Conservation (phyloP, 1,284 basidiomycete species). For the Boletellus deceptivus region DNA sequence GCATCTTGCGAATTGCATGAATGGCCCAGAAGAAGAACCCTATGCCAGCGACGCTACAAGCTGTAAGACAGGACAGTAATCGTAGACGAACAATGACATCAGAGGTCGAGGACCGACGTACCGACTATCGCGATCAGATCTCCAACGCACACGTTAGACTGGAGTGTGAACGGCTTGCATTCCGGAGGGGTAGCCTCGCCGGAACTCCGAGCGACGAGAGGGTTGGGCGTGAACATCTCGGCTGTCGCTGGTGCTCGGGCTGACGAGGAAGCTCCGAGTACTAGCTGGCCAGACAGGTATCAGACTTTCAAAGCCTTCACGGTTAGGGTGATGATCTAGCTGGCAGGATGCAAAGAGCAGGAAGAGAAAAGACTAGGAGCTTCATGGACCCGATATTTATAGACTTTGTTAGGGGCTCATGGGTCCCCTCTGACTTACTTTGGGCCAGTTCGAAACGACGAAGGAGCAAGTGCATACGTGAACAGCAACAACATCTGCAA, state of each 20-base stretch:
- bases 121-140: conserved; percentile 25
- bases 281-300: neutral
- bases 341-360: neutral
- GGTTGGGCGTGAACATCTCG: conserved; percentile 6
- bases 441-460: no score
- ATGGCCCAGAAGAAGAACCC: conserved; percentile 22
- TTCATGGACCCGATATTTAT: neutral
- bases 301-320: neutral
- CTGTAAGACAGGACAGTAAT: conserved; percentile 1
- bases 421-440: neutral
- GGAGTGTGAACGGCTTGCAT: conserved; percentile 14
- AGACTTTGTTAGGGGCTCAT: neutral
- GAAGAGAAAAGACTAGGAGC: conserved; percentile 6
- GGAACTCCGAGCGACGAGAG: neutral
- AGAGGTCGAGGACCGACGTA: neutral
- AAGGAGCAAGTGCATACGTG: no score
- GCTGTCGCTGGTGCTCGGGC: neutral
- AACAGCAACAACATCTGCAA: no score
- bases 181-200: neutral
- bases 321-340: no score
- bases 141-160: conserved; percentile 18
- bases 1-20: conserved; percentile 24
- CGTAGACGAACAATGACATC: neutral
- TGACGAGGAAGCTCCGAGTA: no score
- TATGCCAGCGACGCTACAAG: conserved; percentile 17